A percentile compares a stretch with the other conserved stretches of the same genome.
Evolutionary conservation across 192 early-diverging fungal genomes (phyloP).

Genomic region (Entomortierella lignicola): DNA sequence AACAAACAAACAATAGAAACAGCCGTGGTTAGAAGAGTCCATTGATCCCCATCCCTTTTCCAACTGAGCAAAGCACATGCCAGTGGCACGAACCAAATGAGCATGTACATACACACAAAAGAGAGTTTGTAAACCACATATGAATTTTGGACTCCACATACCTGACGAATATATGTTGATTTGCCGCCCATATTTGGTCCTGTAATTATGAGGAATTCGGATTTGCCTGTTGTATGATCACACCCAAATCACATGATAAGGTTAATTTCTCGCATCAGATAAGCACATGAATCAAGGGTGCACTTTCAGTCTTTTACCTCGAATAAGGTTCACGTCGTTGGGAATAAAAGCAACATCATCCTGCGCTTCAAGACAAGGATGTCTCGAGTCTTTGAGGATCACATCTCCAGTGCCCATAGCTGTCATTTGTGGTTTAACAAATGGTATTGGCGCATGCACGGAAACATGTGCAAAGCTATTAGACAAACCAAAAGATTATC

Average conservation of each 20-base stretch:
- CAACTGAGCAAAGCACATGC: constrained; percentile 15
- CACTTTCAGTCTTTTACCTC: too few relatives aligned
- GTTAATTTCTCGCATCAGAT: neutral
- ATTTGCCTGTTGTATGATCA: constrained; percentile 59
- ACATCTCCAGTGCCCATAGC: constrained; percentile 73
- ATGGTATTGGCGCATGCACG: constrained; percentile 85
- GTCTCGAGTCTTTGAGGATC: constrained; percentile 77
- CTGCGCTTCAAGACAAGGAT: constrained; percentile 95
- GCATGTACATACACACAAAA: neutral
- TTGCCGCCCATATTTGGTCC: constrained; percentile 99
- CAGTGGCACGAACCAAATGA: constrained; percentile 10
- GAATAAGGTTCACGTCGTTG: constrained; percentile 85
- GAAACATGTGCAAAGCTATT: constrained; percentile 91
- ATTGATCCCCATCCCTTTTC: neutral
- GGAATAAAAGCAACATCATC: constrained; percentile 93
- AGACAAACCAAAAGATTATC: too few relatives aligned
- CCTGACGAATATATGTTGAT: constrained; percentile 95
- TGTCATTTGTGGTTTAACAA: constrained; percentile 79
- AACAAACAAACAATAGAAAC: neutral
- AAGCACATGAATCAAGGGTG: constrained; percentile 1
- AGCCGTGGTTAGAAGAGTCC: too few relatives aligned
- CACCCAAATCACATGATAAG: neutral
- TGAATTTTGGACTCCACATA: constrained; percentile 15
- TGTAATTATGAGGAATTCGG: constrained; percentile 91
- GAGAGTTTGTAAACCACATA: neutral